Conservation (phyloP, 257 asterid species). For the Petunia axillaris region DNA sequence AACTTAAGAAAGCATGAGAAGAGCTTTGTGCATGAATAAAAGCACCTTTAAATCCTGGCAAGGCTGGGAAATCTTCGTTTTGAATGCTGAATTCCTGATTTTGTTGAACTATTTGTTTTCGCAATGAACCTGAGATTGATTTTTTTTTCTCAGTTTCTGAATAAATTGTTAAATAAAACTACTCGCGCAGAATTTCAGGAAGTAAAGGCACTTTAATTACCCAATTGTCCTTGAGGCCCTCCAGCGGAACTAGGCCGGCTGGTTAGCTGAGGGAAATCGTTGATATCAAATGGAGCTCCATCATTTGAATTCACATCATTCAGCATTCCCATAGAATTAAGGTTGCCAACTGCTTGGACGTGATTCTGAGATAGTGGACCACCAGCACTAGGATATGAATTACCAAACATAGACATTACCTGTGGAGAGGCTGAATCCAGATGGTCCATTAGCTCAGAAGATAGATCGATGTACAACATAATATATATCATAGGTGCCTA, state of each 20-base stretch:
- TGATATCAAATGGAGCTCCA: conserved; percentile 88
- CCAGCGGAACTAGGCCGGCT: conserved; percentile 98
- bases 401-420: conserved; percentile 86
- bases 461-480: conserved; percentile 7
- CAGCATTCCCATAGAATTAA: conserved; percentile 78
- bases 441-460: conserved; percentile 30
- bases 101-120: conserved; percentile 95
- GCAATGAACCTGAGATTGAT: conserved; percentile 75
- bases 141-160: conserved; percentile 28
- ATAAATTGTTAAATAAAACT: conserved; percentile 29
- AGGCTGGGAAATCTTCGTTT: conserved; percentile 98
- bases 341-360: conserved; percentile 69
- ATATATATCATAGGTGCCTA: conserved; percentile 11
- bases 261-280: conserved; percentile 92
- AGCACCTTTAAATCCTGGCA: conserved; percentile 94
- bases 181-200: conserved; percentile 28
- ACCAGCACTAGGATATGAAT: conserved; percentile 77
- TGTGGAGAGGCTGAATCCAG: conserved; percentile 91
- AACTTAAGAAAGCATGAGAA: conserved; percentile 14
- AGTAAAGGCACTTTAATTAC: conserved; percentile 47
- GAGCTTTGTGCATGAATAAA: conserved; percentile 6
- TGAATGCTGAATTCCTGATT: conserved; percentile 99
- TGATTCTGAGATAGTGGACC: conserved; percentile 92
- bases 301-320: conserved; percentile 84
- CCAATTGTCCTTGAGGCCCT: conserved; percentile 93